Evolutionary conservation across 768 basidiomycete species (phyloP), one percentile per base, ranked within the genome.

Genomic region (Dentipellis sp.): DNA sequence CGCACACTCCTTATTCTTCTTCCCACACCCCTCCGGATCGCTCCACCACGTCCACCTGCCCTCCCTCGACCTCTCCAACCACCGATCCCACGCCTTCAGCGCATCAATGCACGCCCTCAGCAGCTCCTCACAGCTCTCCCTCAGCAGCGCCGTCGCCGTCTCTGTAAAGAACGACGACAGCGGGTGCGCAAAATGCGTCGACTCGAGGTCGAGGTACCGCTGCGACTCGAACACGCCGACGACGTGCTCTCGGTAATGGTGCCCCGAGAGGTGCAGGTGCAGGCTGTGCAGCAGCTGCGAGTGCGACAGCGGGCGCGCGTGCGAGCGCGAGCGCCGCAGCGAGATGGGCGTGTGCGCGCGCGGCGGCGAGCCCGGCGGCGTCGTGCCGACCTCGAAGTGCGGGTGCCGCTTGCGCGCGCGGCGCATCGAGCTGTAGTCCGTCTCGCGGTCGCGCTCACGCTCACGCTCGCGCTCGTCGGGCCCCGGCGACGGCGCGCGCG

Each of bases 221-320:
- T 87, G 81, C 2, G 79, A 79, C 69, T 89, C 87, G 57, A 89
- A 89, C 12, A 86, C 80, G 1, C 85, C 88, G 0, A 89, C 88
- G 0, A 78, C 78, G 29, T 75, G 70, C 62, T 88, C 83, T 19
- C 59, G 61, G 59, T 67, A 29, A 46, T 58, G 54, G n/a, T 45
- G 52, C 51, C 21, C 48, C 51, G 19, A 46, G 48, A 46, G 46
- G 50, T 19, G 50, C 14, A 12, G 42, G 45, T 58, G 62, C 39
- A 65, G 57, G n/a, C 68, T 57, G 19, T 56, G 48, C 17, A 57
- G 48, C 21, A 47, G 29, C 21, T 56, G 59, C 34, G 52, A 12
- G 34, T 59, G 29, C n/a, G 60, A 61, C 19, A 56, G 57, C 23
- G 48, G 50, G 54, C 51, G 54, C 36, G 52, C 35, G 34, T 60